Base-by-base conservation (phyloP, 2,329 filamentous ascomycete species). In the Calonectria leucothoes region DNA sequence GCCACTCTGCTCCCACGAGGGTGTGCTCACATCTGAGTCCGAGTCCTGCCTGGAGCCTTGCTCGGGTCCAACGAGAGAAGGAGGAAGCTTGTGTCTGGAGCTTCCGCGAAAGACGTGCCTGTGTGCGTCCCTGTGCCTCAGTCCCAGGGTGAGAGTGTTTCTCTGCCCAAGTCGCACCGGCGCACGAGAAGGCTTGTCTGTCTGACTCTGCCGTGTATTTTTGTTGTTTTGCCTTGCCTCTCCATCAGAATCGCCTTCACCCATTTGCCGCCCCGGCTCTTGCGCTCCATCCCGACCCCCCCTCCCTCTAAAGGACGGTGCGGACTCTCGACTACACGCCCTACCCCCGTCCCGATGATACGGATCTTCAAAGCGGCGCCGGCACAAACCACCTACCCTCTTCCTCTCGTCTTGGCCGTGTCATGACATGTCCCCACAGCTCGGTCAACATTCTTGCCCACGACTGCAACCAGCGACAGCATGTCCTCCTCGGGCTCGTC, bases 401-500 rank as follows among this genome's bases (percentile, higher is more conserved):
- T 72, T 67, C 74, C 70, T 67, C 69, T 77, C 71, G 76, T 77
- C 76, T 74, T 78, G 78, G 75, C 78, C 42, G 77, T 80, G 80
- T 79, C 77, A 81, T 81, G 80, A 79, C 77, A 80, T 80, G 79
- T 79, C 75, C 78, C 78, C 77, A 80, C 77, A 69, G 70, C 79
- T 78, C 80, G 78, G 77, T 79, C 78, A 79, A 74, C 76, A 77
- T 76, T 77, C 75, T 78, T 71, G 79, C 74, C 78, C 76, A 75
- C 76, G 78, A 75, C 79, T 80, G 78, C 77, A 74, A 74, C 71
- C 71, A 74, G 75, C 72, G 70, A 77, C 81, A 83, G 81, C 78
- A 86, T 87, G 82, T 87, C 85, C 67, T 89, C 88, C 31, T 88
- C 85, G 73, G 84, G 87, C 76, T 88, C 87, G 39, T 89, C 87